Evolutionary conservation across 345 rosid species (phyloP), one percentile per base, ranked within the genome.

Genomic region (Trapa incisa): DNA sequence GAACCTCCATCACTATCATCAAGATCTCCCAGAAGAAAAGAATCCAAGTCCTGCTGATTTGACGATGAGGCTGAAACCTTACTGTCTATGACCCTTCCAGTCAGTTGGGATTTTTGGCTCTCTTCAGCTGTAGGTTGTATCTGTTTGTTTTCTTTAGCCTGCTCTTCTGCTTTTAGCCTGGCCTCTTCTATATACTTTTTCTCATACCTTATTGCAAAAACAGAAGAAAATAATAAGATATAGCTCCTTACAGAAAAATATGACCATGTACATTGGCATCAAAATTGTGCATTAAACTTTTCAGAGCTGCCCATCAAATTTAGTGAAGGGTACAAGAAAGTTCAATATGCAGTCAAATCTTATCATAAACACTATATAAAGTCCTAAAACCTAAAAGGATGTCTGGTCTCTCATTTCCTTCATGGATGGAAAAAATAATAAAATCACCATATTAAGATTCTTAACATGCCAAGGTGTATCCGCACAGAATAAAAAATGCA

Each of bases 21-120:
- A 60, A 84, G 81, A 79, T 92, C 98, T 69, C 98, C 98, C 74
- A 92, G 69, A 52, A 92, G 96, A 81, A 85, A 92, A 9, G 90
- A 71, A 73, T 92, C 98, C 74, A 92, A 76, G 72, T 89, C 98
- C 75, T 89, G 93, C 82, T 88, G 93, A 80, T 75, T 67, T 12
- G 85, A 81, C 1, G 88, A 82, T 39, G 84, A 78, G 54, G 78
- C 80, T 17, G 92, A 85, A n/a, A 79, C 70, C 76, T 72, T 86
- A 65, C 70, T 84, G 71, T 73, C 77, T 64, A 76, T 65, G 37
- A 67, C 81, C 79, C 77, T 85, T 64, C 84, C 84, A 13, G 64
- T 47, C 52, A 61, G 47, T 39, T 79, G 85, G 42, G 83, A 64
- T 61, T 64, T 70, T 64, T 66, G 68, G 53, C 62, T 66, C 32